Evolutionary conservation across 495 filamentous ascomycete species (phyloP).

Genomic region (Daldinia decipiens): DNA sequence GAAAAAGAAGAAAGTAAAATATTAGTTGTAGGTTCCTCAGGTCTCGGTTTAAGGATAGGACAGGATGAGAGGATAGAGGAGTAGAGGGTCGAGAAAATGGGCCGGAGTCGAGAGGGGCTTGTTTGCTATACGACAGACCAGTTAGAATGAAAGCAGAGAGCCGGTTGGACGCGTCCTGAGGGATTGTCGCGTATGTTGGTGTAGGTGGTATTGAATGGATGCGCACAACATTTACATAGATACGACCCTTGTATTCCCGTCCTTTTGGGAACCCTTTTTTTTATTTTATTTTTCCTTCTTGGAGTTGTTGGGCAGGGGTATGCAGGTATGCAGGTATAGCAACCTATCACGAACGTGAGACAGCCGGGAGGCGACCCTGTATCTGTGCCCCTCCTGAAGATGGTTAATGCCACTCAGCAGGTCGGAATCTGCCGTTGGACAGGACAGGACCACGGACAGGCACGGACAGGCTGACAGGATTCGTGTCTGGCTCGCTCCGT

Average conservation of each 20-base stretch:
- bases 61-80: slow-evolving; percentile 36
- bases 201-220: slow-evolving; percentile 38
- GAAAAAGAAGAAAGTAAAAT: slow-evolving; percentile 11
- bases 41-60: slow-evolving; percentile 35
- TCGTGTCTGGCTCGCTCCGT: slow-evolving; percentile 23
- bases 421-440: slow-evolving; percentile 37
- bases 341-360: slow-evolving; percentile 39
- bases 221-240: slow-evolving; percentile 23
- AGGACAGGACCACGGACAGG: slow-evolving; percentile 16
- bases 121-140: slow-evolving; percentile 43
- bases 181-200: slow-evolving; percentile 31
- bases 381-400: slow-evolving; percentile 31
- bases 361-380: slow-evolving; percentile 22
- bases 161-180: slow-evolving; percentile 41
- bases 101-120: slow-evolving; percentile 24
- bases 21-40: slow-evolving; percentile 32
- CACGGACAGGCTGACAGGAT: slow-evolving; percentile 36
- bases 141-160: slow-evolving; percentile 41
- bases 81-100: slow-evolving; percentile 35
- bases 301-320: slow-evolving; percentile 27
- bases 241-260: slow-evolving; percentile 35
- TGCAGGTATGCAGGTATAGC: slow-evolving; percentile 34
- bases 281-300: slow-evolving; percentile 19
- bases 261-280: slow-evolving; percentile 37
- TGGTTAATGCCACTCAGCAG: slow-evolving; percentile 31